Conservation (phyloP, 495 filamentous ascomycete species). For the Trichocladium uniseriatum region DNA sequence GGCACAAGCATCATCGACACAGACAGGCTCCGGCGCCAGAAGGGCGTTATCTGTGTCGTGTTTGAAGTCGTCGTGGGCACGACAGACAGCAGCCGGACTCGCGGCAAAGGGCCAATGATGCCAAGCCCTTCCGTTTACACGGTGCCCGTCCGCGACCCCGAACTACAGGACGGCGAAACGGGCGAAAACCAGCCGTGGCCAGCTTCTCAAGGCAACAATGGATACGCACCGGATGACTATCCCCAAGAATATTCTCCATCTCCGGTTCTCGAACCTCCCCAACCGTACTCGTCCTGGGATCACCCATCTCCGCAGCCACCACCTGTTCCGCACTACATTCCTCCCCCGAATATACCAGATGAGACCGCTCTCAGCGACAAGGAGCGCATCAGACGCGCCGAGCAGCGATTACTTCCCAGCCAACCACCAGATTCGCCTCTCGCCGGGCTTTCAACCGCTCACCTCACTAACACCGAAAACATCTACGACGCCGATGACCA, state of each 20-base stretch:
- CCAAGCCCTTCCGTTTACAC: conserved; percentile 20
- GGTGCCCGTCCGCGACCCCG: conserved; percentile 8
- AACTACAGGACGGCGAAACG: conserved; percentile 1
- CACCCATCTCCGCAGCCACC: conserved; percentile 9
- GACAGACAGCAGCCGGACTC: conserved; percentile 58
- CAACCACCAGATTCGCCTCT: conserved; percentile 43
- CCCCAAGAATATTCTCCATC: conserved; percentile 20
- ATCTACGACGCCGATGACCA: conserved; percentile 30
- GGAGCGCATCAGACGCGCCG: conserved; percentile 54
- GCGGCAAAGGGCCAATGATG: conserved; percentile 40
- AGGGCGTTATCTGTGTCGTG: conserved; percentile 70
- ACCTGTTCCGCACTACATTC: conserved; percentile 34
- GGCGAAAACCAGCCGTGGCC: conserved; percentile 14
- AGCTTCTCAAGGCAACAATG: conserved; percentile 5
- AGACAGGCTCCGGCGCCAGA: conserved; percentile 72
- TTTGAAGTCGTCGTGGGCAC: conserved; percentile 89
- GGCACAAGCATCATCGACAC: conserved; percentile 80
- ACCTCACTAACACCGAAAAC: conserved; percentile 26
- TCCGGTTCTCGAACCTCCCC: conserved; percentile 7
- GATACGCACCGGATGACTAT: conserved; percentile 14
- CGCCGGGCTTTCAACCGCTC: conserved; percentile 40
- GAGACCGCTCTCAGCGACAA: conserved; percentile 59
- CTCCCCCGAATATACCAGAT: conserved; percentile 43
- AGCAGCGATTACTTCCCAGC: conserved; percentile 62
- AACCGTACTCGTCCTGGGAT: conserved; percentile 22